Evolutionary conservation across 1,284 basidiomycete species (phyloP).

Genomic region (Testicularia cyperi): DNA sequence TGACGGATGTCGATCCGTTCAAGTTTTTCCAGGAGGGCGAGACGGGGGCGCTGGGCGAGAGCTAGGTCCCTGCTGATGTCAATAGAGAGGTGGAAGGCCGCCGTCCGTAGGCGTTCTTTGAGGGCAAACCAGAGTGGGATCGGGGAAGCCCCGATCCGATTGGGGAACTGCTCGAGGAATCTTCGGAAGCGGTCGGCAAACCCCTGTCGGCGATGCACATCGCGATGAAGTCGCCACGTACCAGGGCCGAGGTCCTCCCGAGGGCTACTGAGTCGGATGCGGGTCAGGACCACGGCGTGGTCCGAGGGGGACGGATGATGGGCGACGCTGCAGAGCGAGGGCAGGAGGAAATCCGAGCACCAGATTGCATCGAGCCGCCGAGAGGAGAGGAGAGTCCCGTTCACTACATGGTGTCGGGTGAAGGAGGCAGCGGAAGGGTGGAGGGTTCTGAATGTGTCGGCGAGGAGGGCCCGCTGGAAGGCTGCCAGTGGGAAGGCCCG

Average conservation of each 20-base stretch:
- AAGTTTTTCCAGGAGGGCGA: not conserved
- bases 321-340: not conserved
- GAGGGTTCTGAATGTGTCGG: slow-evolving; percentile 1
- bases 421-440: not conserved
- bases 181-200: not conserved
- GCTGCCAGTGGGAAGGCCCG: not conserved
- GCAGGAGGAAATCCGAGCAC: not conserved
- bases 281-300: not conserved
- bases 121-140: not conserved
- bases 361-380: slow-evolving; percentile 3
- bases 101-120: not conserved
- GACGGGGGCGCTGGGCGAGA: not conserved
- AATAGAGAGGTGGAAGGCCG: not conserved
- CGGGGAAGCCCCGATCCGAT: not conserved
- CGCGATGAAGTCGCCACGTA: slow-evolving; percentile 1
- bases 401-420: slow-evolving; percentile 1
- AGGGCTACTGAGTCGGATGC: not conserved
- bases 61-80: not conserved
- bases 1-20: not conserved
- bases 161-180: not conserved
- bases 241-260: not conserved
- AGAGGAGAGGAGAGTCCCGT: not conserved
- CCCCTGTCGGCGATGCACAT: not conserved
- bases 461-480: not conserved
- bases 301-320: not conserved